A percentile compares a stretch with the other conserved stretches of the same genome.
phyloP scores from a whole-genome alignment of 73 alveolate genomes.

The Paramecium sexaurelia region DNA sequence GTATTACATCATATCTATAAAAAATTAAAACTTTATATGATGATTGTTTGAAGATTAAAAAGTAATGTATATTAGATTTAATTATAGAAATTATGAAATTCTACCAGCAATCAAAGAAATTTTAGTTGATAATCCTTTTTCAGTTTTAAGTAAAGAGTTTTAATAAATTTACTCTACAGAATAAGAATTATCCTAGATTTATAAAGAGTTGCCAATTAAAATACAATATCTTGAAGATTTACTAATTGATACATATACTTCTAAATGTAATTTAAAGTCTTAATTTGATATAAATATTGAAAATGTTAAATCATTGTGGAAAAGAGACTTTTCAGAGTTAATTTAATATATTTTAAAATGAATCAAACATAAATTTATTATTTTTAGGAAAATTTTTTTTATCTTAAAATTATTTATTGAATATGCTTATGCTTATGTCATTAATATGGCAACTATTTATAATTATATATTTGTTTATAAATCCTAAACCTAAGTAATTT shows the following conservation, averaged over 20 bases:
- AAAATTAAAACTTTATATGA: background rate
- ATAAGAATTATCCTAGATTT: background rate
- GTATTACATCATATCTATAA: background rate
- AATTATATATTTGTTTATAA: background rate
- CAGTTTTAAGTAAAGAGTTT: constrained; percentile 24
- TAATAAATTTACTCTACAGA: background rate
- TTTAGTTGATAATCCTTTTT: background rate
- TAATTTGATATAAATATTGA: background rate
- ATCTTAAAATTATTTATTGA: background rate
- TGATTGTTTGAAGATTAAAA: background rate
- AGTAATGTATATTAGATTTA: background rate
- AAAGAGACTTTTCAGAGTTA: background rate
- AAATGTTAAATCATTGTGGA: constrained; percentile 8
- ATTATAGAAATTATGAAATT: constrained; percentile 31
- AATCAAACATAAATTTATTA: background rate
- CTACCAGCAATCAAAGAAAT: constrained; percentile 47
- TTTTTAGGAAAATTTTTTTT: background rate
- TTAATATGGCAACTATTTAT: background rate
- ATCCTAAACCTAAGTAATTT: background rate
- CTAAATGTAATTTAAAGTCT: background rate
- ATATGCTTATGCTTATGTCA: background rate
- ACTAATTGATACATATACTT: background rate
- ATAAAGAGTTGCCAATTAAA: background rate
- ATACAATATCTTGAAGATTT: constrained; percentile 16
- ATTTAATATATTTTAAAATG: constrained; percentile 3